Conservation (phyloP, 768 basidiomycete species). For the Boletellus sp. region DNA sequence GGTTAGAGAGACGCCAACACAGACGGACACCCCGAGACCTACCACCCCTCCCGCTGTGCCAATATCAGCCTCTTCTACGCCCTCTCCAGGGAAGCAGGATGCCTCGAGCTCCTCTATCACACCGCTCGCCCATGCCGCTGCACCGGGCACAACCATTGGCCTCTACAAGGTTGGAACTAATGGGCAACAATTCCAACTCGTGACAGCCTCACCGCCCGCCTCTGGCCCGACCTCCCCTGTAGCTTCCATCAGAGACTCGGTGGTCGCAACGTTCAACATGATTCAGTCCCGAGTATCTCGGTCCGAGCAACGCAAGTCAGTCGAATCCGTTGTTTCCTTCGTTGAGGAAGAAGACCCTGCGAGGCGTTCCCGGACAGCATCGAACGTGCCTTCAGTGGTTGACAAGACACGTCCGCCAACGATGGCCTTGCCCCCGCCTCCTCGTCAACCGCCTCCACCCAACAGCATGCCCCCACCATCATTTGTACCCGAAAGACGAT, state of each 20-base stretch:
- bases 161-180: conserved; percentile 55
- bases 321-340: conserved; percentile 65
- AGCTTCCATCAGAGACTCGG: conserved; percentile 50
- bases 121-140: conserved; percentile 32
- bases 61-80: conserved; percentile 25
- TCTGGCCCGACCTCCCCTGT: conserved; percentile 31
- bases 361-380: conserved; percentile 59
- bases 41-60: conserved; percentile 32
- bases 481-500: conserved; percentile 69
- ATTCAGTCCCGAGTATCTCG: conserved; percentile 48
- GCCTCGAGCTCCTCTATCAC: conserved; percentile 31
- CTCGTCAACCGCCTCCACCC: conserved; percentile 68
- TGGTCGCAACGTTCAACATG: conserved; percentile 40
- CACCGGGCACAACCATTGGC: conserved; percentile 33
- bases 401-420: conserved; percentile 84
- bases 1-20: conserved; percentile 69
- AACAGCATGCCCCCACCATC: conserved; percentile 70
- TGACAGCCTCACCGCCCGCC: conserved; percentile 44
- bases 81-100: conserved; percentile 20
- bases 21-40: conserved; percentile 59
- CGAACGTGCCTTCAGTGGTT: conserved; percentile 49
- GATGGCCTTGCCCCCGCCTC: conserved; percentile 80
- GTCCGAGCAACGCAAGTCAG: conserved; percentile 64
- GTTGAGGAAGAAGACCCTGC: conserved; percentile 45
- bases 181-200: conserved; percentile 62